phyloP scores from a whole-genome alignment of 2,329 filamentous ascomycete genomes.

The Colletotrichum tanaceti region DNA sequence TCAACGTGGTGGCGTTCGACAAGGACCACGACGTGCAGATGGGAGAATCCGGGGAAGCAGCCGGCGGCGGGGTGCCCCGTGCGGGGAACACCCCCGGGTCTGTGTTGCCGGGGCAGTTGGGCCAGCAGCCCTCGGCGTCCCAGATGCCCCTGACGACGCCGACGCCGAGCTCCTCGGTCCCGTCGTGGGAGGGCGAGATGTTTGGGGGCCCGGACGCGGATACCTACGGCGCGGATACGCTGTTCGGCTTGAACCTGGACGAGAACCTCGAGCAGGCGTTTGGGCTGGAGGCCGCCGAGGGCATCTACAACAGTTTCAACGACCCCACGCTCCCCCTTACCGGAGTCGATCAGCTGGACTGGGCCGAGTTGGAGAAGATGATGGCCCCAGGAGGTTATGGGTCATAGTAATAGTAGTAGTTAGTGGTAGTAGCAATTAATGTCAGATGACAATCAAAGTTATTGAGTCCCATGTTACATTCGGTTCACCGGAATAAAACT shows the following conservation, averaged over 20 bases:
- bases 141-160: conserved; percentile 28
- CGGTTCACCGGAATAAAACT: neutral
- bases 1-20: conserved; percentile 39
- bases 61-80: conserved; percentile 14
- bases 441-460: neutral
- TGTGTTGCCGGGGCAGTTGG: conserved; percentile 7
- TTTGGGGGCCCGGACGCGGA: conserved; percentile 23
- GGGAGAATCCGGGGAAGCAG: conserved; percentile 41
- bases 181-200: conserved; percentile 39
- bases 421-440: neutral
- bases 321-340: conserved; percentile 47
- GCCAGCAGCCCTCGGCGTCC: conserved; percentile 9
- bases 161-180: conserved; percentile 29
- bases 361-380: conserved; percentile 47
- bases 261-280: conserved; percentile 44
- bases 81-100: neutral
- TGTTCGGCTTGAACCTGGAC: conserved; percentile 40
- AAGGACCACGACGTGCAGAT: conserved; percentile 36
- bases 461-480: neutral
- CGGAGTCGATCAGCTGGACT: conserved; percentile 47
- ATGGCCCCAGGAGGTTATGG: conserved; percentile 40
- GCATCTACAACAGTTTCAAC: conserved; percentile 47
- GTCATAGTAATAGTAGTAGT: neutral
- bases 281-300: conserved; percentile 43
- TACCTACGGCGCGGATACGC: conserved; percentile 31